Conservation (phyloP, 2,329 filamentous ascomycete genomes). For the Iodosphaeria phyllophila region DNA sequence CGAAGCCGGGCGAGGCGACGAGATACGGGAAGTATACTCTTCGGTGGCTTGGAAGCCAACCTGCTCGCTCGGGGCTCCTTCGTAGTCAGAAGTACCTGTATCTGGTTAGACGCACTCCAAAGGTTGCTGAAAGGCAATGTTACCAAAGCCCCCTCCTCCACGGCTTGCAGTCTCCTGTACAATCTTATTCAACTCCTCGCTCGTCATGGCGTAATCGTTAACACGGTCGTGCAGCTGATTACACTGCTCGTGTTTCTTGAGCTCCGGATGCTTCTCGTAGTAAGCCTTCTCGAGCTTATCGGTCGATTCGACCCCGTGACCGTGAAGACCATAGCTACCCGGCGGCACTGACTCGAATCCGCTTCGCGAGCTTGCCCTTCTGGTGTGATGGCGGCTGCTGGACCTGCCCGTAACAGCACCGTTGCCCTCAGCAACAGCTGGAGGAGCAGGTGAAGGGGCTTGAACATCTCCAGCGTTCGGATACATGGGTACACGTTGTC, state of each 20-base stretch:
- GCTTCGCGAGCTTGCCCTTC: conserved; percentile 49
- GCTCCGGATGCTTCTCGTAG: conserved; percentile 81
- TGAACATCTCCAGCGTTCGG: conserved; percentile 87
- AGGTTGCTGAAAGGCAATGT: conserved; percentile 12
- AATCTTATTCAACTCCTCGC: conserved; percentile 77
- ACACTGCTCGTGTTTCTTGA: conserved; percentile 53
- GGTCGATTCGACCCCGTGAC: conserved; percentile 56
- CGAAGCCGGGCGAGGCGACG: conserved; percentile 42
- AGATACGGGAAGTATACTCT: conserved; percentile 60
- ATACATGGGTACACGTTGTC: conserved; percentile 84
- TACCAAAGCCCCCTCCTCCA: conserved; percentile 32
- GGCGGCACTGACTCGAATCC: conserved; percentile 54
- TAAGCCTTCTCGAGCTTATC: conserved; percentile 84
- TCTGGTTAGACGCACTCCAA: conserved; percentile 14
- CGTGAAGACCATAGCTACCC: conserved; percentile 84
- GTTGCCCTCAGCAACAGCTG: too few species aligned
- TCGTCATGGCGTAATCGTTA: conserved; percentile 69
- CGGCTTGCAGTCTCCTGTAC: conserved; percentile 51
- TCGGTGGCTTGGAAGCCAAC: conserved; percentile 77
- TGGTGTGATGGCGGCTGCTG: conserved; percentile 38
- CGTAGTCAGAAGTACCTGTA: conserved; percentile 42
- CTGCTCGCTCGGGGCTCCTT: conserved; percentile 74
- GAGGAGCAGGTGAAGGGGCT: conserved; percentile 68
- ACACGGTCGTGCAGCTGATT: conserved; percentile 34
- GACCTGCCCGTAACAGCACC: conserved; percentile 15